Conservation (phyloP, 2,329 filamentous ascomycete species). For the Epichloe gansuensis region DNA sequence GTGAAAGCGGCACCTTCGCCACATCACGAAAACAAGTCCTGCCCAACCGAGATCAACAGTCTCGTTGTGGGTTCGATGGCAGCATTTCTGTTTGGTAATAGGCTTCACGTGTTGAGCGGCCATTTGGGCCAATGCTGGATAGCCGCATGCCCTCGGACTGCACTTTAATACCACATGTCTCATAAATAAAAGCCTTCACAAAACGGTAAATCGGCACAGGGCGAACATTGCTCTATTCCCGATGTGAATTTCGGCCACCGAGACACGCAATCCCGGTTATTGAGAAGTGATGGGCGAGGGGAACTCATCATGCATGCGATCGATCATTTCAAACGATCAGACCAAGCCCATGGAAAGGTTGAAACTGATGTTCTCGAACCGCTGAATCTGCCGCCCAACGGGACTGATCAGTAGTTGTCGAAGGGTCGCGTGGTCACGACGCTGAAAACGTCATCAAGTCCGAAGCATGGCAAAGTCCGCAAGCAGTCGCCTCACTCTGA, state of each 20-base stretch:
- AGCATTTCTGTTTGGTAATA: background rate
- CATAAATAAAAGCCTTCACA: background rate
- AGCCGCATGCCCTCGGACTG: background rate
- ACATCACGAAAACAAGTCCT: background rate
- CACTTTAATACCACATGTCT: background rate
- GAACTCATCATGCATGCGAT: background rate
- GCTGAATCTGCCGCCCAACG: too few species aligned
- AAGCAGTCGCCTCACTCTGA: too few species aligned
- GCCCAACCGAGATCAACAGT: background rate
- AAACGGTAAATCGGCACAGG: too few species aligned
- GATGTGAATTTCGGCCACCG: background rate
- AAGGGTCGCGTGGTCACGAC: too few species aligned
- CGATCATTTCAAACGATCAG: too few species aligned
- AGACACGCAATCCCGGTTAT: background rate
- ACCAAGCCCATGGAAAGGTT: too few species aligned
- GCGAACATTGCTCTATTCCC: too few species aligned
- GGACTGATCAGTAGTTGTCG: too few species aligned
- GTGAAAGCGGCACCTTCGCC: background rate
- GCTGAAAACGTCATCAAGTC: too few species aligned
- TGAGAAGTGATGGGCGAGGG: background rate
- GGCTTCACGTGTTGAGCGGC: background rate
- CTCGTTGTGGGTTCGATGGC: too few species aligned
- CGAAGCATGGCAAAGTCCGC: too few species aligned
- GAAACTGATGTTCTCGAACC: too few species aligned
- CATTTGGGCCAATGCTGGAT: background rate